These are phyloP conservation scores for Yarrowia galli DNA, from an alignment of 1,139 yeast genomes.

Conservation along the genomic window DNA sequence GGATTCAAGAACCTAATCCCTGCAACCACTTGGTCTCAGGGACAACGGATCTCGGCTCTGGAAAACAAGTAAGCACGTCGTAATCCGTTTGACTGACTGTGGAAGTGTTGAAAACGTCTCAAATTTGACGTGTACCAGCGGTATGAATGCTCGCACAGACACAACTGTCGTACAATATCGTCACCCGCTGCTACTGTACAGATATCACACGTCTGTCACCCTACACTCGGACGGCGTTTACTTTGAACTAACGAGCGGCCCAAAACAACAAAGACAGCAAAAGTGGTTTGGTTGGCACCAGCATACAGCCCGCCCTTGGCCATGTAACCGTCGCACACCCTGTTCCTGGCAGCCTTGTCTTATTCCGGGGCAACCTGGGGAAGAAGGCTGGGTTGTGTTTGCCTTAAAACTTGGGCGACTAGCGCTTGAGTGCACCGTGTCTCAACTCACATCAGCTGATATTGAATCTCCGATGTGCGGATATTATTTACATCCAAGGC, in stretches of 20 bases:
- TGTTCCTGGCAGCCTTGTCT: slow-evolving; percentile 4
- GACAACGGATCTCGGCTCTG: neutral
- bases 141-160: no score
- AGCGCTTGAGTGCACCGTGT: neutral
- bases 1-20: slow-evolving; percentile 3
- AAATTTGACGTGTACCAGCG: no score
- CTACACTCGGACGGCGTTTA: neutral
- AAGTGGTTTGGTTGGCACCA: slow-evolving; percentile 2
- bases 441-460: slow-evolving; percentile 14
- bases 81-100: neutral
- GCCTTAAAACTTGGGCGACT: neutral
- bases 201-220: neutral
- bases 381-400: slow-evolving; percentile 1
- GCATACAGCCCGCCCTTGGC: slow-evolving; percentile 8
- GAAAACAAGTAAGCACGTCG: no score
- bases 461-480: slow-evolving; percentile 16
- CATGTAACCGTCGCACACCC: neutral
- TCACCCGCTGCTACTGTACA: no score
- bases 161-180: no score
- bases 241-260: slow-evolving; percentile 9
- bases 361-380: neutral
- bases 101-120: no score
- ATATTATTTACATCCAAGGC: slow-evolving; percentile 18
- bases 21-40: slow-evolving; percentile 19
- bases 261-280: slow-evolving; percentile 10